phyloP scores from a whole-genome alignment of 345 rosid species.

The Nephelium lappaceum region DNA sequence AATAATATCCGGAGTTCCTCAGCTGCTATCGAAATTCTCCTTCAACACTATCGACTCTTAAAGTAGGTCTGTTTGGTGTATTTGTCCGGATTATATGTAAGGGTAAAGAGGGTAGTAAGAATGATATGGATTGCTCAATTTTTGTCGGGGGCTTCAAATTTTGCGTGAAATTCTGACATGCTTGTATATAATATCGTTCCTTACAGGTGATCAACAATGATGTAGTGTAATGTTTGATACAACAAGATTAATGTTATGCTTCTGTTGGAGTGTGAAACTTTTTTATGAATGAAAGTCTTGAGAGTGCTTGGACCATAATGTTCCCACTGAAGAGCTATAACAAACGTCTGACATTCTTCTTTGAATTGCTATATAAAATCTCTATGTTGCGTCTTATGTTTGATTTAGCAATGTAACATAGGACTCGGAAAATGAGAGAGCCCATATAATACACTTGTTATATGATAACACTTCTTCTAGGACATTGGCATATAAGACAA shows the following conservation, averaged over 20 bases:
- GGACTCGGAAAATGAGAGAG: not conserved
- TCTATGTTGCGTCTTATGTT: not conserved
- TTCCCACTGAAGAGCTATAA: not conserved
- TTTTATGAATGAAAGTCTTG: not conserved
- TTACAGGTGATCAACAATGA: not conserved
- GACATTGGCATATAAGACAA: too few species aligned
- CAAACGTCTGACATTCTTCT: not conserved
- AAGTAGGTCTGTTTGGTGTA: not conserved
- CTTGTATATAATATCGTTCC: constrained; percentile 14
- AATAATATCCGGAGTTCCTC: constrained; percentile 72
- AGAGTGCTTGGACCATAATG: not conserved
- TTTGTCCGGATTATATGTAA: not conserved
- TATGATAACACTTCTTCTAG: too few species aligned
- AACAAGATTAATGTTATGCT: constrained; percentile 1
- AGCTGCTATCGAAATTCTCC: constrained; percentile 73
- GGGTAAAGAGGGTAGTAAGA: not conserved
- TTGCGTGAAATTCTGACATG: not conserved
- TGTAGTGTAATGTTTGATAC: constrained; percentile 6
- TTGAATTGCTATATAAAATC: not conserved
- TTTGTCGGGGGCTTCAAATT: constrained; percentile 7
- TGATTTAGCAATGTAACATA: not conserved
- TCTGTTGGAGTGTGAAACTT: not conserved
- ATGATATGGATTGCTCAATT: not conserved
- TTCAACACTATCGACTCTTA: constrained; percentile 60
- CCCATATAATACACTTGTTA: too few species aligned